Percentiles rank a stretch among this genome's conserved stretches.
These are phyloP conservation scores for Trametes maxima DNA, from an alignment of 768 basidiomycete genomes.

Conservation along the genomic window DNA sequence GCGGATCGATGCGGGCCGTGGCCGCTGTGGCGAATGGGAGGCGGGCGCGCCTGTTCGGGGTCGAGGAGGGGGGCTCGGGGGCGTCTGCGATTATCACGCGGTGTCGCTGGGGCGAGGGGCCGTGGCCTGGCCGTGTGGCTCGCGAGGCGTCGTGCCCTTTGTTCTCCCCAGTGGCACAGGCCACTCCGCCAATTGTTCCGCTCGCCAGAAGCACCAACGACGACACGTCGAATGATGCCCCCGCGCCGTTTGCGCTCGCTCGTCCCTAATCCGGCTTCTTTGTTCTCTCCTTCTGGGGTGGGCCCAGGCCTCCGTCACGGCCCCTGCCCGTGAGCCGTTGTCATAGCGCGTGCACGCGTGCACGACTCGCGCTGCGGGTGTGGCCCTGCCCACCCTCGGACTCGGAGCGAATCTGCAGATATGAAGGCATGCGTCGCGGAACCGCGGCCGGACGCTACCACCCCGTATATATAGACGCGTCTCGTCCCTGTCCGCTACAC, in stretches of 20 bases:
- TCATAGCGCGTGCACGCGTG: slow-evolving; percentile 20
- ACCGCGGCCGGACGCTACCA: slow-evolving; percentile 7
- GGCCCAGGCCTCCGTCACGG: slow-evolving; percentile 6
- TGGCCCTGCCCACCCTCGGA: slow-evolving; percentile 11
- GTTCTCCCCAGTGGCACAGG: slow-evolving; percentile 12
- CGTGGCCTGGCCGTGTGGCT: background rate
- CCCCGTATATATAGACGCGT: slow-evolving; percentile 11
- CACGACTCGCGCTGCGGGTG: slow-evolving; percentile 14
- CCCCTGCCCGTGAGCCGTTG: slow-evolving; percentile 16
- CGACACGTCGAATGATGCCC: slow-evolving; percentile 12
- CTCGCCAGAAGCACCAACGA: slow-evolving; percentile 14
- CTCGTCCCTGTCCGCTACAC: slow-evolving; percentile 6
- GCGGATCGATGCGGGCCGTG: slow-evolving; percentile 19
- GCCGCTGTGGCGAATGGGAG: slow-evolving; percentile 10
- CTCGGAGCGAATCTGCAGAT: slow-evolving; percentile 19
- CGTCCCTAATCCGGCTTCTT: slow-evolving; percentile 14
- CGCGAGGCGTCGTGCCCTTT: slow-evolving; percentile 10
- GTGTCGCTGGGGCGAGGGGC: background rate
- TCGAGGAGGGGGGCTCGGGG: background rate
- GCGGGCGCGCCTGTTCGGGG: background rate
- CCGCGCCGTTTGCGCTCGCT: slow-evolving; percentile 10
- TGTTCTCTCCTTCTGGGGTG: slow-evolving; percentile 12
- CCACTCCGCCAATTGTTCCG: slow-evolving; percentile 19
- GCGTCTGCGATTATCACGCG: slow-evolving; percentile 14
- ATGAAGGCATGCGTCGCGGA: slow-evolving; percentile 16